Conservation (phyloP, 352 stramenopile species). For the Pythium aristosporum region DNA sequence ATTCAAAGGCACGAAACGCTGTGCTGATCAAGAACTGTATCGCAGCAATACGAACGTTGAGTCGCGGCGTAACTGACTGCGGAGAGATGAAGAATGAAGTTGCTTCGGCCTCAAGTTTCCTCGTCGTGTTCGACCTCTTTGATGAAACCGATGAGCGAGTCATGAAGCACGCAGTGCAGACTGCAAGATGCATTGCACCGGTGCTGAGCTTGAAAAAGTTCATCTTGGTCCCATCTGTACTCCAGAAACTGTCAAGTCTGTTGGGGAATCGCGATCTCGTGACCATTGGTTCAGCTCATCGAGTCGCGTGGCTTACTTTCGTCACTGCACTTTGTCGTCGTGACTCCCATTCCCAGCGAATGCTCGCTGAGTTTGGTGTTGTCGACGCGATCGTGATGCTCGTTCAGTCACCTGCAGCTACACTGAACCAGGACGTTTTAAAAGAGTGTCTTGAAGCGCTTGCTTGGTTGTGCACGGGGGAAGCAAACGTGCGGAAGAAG, state of each 20-base stretch:
- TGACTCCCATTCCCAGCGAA: slow-evolving; percentile 41
- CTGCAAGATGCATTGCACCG: slow-evolving; percentile 39
- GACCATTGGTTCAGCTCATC: slow-evolving; percentile 19
- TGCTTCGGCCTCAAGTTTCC: slow-evolving; percentile 41
- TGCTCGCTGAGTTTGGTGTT: slow-evolving; percentile 54
- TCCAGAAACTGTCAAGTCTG: slow-evolving; percentile 39
- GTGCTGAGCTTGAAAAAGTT: slow-evolving; percentile 26
- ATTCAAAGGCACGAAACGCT: slow-evolving; percentile 1
- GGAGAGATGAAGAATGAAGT: slow-evolving; percentile 33
- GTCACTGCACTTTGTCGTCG: slow-evolving; percentile 43
- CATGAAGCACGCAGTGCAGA: slow-evolving; percentile 38
- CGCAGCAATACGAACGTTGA: slow-evolving; percentile 26
- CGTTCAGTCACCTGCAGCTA: slow-evolving; percentile 43
- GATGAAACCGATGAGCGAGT: slow-evolving; percentile 37
- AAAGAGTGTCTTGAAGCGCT: slow-evolving; percentile 48
- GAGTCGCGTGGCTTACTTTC: slow-evolving; percentile 47
- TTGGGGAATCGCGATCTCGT: slow-evolving; percentile 39
- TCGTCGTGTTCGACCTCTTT: slow-evolving; percentile 48
- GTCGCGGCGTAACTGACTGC: slow-evolving; percentile 23
- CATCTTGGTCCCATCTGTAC: slow-evolving; percentile 42
- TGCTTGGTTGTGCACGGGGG: slow-evolving; percentile 47
- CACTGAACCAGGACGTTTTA: slow-evolving; percentile 38
- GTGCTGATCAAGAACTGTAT: slow-evolving; percentile 7
- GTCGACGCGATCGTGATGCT: slow-evolving; percentile 47
- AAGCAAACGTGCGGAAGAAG: slow-evolving; percentile 35